Conservation (phyloP, 2,329 filamentous ascomycete species). For the Scleromitrula shiraiana region DNA sequence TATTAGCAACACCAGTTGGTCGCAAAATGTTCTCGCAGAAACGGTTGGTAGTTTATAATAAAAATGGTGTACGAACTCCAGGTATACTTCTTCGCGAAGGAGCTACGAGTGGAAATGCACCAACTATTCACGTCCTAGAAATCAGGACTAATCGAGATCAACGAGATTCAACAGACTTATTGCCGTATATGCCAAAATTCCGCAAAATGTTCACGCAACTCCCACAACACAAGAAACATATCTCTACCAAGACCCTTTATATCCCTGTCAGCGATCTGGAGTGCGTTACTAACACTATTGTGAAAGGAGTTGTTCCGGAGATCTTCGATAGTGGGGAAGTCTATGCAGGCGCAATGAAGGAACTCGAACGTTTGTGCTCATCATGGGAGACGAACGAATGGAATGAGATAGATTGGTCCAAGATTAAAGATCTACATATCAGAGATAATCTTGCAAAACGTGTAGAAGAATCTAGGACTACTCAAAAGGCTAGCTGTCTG, state of each 20-base stretch:
- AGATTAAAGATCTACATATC: slow-evolving; percentile 74
- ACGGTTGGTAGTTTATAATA: slow-evolving; percentile 74
- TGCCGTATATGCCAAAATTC: slow-evolving; percentile 73
- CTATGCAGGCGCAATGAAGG: slow-evolving; percentile 51
- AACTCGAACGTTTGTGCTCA: slow-evolving; percentile 59
- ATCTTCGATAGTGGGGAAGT: slow-evolving; percentile 47
- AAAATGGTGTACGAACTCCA: slow-evolving; percentile 73
- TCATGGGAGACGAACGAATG: slow-evolving; percentile 69
- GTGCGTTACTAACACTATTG: slow-evolving; percentile 65
- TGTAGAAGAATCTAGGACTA: slow-evolving; percentile 50
- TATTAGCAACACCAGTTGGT: slow-evolving; percentile 75
- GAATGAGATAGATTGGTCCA: slow-evolving; percentile 76
- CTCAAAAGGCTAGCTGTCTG: slow-evolving; percentile 57
- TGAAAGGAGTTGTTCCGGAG: slow-evolving; percentile 51
- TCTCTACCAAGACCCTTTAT: slow-evolving; percentile 59
- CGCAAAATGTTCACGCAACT: slow-evolving; percentile 59
- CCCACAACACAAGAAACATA: slow-evolving; percentile 56
- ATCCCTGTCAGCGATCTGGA: slow-evolving; percentile 75
- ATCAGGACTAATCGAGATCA: slow-evolving; percentile 60
- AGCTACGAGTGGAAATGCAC: slow-evolving; percentile 52
- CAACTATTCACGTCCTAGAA: slow-evolving; percentile 70
- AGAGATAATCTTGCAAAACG: slow-evolving; percentile 73
- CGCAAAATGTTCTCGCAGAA: slow-evolving; percentile 69
- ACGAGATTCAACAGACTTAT: slow-evolving; percentile 72
- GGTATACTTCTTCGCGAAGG: slow-evolving; percentile 77